Conservation (phyloP, 257 asterid species). For the Nicotiana attenuata region DNA sequence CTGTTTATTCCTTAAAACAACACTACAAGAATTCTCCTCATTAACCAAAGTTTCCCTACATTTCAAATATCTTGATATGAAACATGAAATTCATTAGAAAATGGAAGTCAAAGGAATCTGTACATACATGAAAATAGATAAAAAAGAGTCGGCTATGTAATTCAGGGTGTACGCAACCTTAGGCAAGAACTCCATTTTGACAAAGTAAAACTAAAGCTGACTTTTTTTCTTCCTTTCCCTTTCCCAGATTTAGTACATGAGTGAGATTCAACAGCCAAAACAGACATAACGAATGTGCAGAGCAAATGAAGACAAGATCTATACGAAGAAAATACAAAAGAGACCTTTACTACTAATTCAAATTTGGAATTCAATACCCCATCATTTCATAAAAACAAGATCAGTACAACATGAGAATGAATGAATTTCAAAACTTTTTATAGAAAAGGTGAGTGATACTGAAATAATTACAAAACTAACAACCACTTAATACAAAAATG, state of each 20-base stretch:
- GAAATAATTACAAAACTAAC: background rate
- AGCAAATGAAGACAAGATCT: background rate
- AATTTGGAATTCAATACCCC: background rate
- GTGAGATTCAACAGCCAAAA: background rate
- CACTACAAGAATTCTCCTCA: background rate
- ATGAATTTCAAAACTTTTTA: background rate
- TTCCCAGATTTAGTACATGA: background rate
- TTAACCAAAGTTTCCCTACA: background rate
- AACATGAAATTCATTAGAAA: background rate
- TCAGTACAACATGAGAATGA: background rate
- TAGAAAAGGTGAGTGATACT: too few relatives aligned
- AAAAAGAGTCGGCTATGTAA: background rate
- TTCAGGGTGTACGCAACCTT: background rate
- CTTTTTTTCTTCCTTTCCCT: background rate
- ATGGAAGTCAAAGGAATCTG: background rate
- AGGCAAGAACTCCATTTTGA: background rate
- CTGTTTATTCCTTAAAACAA: background rate
- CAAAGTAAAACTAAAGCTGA: background rate
- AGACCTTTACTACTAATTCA: background rate
- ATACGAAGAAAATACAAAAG: background rate
- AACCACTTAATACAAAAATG: background rate
- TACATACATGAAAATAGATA: background rate
- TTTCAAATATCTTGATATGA: background rate
- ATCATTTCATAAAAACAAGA: background rate
- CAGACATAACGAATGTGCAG: background rate